phyloP scores from a whole-genome alignment of 257 asterid species.

The Euphrasia confusa region DNA sequence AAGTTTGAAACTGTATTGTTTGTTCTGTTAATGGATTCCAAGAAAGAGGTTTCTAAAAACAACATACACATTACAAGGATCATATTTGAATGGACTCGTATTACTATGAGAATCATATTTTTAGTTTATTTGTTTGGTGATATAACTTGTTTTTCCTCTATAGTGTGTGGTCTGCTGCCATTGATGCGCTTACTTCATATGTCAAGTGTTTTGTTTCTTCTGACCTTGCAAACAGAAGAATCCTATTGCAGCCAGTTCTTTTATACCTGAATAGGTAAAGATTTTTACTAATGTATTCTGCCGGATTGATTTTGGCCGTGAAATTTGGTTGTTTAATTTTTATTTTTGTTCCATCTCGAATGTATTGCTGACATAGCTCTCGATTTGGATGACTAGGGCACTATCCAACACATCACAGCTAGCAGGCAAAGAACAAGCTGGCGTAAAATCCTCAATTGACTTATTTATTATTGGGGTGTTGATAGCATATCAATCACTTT shows the following conservation, averaged over 20 bases:
- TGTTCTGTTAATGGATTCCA: neutral
- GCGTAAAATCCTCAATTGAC: slow-evolving; percentile 54
- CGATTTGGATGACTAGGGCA: slow-evolving; percentile 53
- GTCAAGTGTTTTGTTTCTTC: slow-evolving; percentile 76
- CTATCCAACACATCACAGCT: slow-evolving; percentile 60
- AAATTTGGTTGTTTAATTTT: slow-evolving; percentile 14
- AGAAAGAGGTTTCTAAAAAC: neutral
- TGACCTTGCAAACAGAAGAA: slow-evolving; percentile 60
- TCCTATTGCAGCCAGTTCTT: slow-evolving; percentile 89
- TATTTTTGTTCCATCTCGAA: slow-evolving; percentile 12
- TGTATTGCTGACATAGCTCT: slow-evolving; percentile 27
- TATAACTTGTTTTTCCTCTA: slow-evolving; percentile 29
- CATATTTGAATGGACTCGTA: neutral
- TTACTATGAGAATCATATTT: slow-evolving; percentile 1
- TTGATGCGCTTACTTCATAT: slow-evolving; percentile 80
- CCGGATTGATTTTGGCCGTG: slow-evolving; percentile 8
- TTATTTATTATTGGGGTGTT: slow-evolving; percentile 60
- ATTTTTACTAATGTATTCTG: slow-evolving; percentile 14
- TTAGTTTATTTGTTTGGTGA: neutral
- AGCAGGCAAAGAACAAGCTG: slow-evolving; percentile 60
- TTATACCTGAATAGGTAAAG: slow-evolving; percentile 76
- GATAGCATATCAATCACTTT: slow-evolving; percentile 76
- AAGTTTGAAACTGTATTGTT: slow-evolving; percentile 1
- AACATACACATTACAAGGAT: neutral
- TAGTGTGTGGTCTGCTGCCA: slow-evolving; percentile 94